Base-by-base conservation (phyloP, 768 basidiomycete species). In the Suillus occidentalis region DNA sequence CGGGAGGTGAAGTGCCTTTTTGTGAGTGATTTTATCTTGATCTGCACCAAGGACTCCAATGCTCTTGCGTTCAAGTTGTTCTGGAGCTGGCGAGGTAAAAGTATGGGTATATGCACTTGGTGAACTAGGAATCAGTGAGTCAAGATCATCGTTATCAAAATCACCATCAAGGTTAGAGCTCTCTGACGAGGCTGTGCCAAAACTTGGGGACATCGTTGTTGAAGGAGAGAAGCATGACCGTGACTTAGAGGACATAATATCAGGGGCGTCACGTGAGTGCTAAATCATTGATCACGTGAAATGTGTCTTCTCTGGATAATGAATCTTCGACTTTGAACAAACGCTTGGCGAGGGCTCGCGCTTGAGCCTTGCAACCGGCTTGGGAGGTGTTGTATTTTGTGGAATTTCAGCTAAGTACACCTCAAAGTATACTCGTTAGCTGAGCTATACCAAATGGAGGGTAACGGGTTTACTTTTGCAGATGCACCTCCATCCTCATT, bases 1-100 rank as follows among this genome's bases (percentile, higher is more conserved):
- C 37, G 79, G 79, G 1, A 80, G 69, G 31, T 42, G 63, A 52
- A 49, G 60, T n/a, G 22, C 64, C 43, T 60, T 69, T 62, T 37
- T 61, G 45, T 47, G 31, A 40, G 49, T 34, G 0, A 47, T 16
- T 43, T 39, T 22, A 8, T n/a, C 25, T 63, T 39, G 64, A 56
- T 25, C 42, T 60, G 40, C 16, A 3, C 40, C 12, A 39, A 25
- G 6, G 22, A 42, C 16, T 42, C 40, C 20, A 6, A 39, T 57
- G 22, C 39, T 12, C 16, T 63, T 61, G 31, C 9, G 25, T 6
- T 45, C 60, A 56, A 42, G 66, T 31, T 71, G 72, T 12, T 52
- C 62, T 16, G 22, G 67, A 39, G 65, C 63, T 31, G 71, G 70
- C 2, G 72, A 77, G 39, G 76, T 74, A 58, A 69, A 70, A 39